Base-by-base conservation (phyloP, 805 yeast species). In the Candida piceae region DNA sequence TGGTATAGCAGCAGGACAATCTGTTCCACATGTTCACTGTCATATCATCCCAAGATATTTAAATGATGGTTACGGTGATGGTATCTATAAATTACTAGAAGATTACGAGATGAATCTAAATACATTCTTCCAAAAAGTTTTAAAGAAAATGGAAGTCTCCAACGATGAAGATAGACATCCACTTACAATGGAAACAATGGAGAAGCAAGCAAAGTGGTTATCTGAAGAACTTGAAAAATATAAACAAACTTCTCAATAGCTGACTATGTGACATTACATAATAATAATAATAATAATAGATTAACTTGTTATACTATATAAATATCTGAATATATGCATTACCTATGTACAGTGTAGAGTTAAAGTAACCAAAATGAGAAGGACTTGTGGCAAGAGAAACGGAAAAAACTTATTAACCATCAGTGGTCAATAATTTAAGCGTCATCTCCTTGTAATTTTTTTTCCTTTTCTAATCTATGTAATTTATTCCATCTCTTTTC, bases 1-100 rank as follows among this genome's bases (percentile, higher is more conserved):
- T 57, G 98, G 98, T 0, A 84, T 88, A 0, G 87, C 87, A 34
- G 90, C 97, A 1, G 98, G 98, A 4, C 98, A 93, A 57, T 76
- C 89, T n/a, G 80, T 93, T 2, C 95, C 97, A 5, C 98, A 93
- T 60, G 70, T 90, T 20, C 98, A 93, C 58, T 83, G 96, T 16
- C 99, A 93, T 57, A 63, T 93, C 15, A 88, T 93, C 16, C 99
- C 99, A 6, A 70, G 99, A 28, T 78, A 72, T 55, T 60, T 76
- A 32, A 64, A 66, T 4, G 80, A 83, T 50, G 63, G 63, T 1
- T 63, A 56, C 29, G 87, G 87, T 1, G 96, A 86, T 55, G 79
- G 75, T 27, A 72, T 93, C 21, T 87, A 93, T 57, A 64, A 64
- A n/a, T 60, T 68, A 48, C 56, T 93, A 34, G 88, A 86, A 40